Conservation (phyloP, 2,329 filamentous ascomycete genomes). For the Epichloe hybrida region DNA sequence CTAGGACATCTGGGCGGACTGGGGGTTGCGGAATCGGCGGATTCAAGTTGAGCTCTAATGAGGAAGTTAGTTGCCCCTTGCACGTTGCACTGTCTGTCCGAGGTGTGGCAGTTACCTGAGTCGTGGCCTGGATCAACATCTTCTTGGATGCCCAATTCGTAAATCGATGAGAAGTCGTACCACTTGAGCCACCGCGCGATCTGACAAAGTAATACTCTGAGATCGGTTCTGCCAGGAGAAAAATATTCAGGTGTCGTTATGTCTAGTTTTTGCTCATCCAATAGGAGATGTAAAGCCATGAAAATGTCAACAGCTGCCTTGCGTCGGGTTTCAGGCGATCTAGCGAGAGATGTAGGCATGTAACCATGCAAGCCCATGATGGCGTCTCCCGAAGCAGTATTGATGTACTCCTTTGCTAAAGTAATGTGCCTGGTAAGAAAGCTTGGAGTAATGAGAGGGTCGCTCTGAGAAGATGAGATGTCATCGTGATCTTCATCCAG, state of each 20-base stretch:
- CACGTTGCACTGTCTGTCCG: background rate
- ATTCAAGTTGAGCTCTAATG: conserved; percentile 18
- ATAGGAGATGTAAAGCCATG: conserved; percentile 66
- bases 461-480: conserved; percentile 12
- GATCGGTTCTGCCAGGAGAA: conserved; percentile 30
- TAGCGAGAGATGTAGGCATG: conserved; percentile 45
- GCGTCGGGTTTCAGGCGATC: conserved; percentile 42
- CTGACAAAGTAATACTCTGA: conserved; percentile 69
- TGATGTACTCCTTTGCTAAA: conserved; percentile 52
- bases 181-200: conserved; percentile 74
- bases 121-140: conserved; percentile 27
- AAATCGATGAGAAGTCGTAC: conserved; percentile 32
- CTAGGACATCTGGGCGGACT: conserved; percentile 29
- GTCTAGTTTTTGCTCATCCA: conserved; percentile 79
- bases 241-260: conserved; percentile 34
- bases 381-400: conserved; percentile 41
- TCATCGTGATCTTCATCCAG: conserved; percentile 38
- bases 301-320: conserved; percentile 54
- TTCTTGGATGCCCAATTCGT: conserved; percentile 40
- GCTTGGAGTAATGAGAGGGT: conserved; percentile 13
- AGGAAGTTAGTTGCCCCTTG: background rate
- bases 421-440: conserved; percentile 40
- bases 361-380: conserved; percentile 43
- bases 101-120: conserved; percentile 19
- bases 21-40: conserved; percentile 21